Percentiles rank a stretch among this genome's conserved stretches.
These are phyloP conservation scores for Hyphopichia pseudoburtonii DNA, from an alignment of 1,139 yeast genomes.

Conservation along the genomic window DNA sequence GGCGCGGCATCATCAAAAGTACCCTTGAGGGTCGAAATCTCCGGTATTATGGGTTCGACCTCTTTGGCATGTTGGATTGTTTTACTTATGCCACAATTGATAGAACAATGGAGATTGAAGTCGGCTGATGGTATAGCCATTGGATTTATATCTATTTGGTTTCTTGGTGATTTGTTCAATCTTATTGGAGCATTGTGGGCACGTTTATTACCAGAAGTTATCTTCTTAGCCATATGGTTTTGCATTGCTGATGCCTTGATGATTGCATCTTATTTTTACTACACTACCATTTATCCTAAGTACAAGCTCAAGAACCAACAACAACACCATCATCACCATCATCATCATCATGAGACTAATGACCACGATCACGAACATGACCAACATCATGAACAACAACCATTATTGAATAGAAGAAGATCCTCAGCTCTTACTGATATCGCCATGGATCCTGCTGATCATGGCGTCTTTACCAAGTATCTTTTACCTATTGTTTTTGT, in stretches of 20 bases:
- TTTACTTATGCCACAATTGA: slow-evolving; percentile 72
- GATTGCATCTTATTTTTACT: slow-evolving; percentile 61
- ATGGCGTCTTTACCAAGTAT: slow-evolving; percentile 50
- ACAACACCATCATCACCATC: slow-evolving; percentile 10
- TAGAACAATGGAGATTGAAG: slow-evolving; percentile 78
- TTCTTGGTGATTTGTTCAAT: slow-evolving; percentile 70
- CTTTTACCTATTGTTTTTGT: slow-evolving; percentile 65
- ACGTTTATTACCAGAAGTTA: slow-evolving; percentile 64
- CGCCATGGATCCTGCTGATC: slow-evolving; percentile 42
- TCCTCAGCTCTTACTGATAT: slow-evolving; percentile 46
- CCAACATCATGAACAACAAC: slow-evolving; percentile 11
- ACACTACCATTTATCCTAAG: slow-evolving; percentile 43
- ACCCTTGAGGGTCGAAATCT: slow-evolving; percentile 19
- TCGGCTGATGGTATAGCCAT: slow-evolving; percentile 80
- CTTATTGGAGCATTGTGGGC: slow-evolving; percentile 74
- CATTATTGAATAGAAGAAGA: slow-evolving; percentile 36
- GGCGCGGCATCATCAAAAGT: not conserved
- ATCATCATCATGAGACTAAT: slow-evolving; percentile 6
- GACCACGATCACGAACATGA: slow-evolving; percentile 14
- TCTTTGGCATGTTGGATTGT: slow-evolving; percentile 79
- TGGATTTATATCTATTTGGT: slow-evolving; percentile 70
- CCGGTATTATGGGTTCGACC: slow-evolving; percentile 69
- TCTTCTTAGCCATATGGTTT: slow-evolving; percentile 72
- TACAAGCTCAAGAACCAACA: slow-evolving; percentile 21
- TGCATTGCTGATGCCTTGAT: slow-evolving; percentile 67